These are phyloP conservation scores for Calonectria pseudoreteaudii DNA, from an alignment of 2,329 filamentous ascomycete species.

Conservation along the genomic window DNA sequence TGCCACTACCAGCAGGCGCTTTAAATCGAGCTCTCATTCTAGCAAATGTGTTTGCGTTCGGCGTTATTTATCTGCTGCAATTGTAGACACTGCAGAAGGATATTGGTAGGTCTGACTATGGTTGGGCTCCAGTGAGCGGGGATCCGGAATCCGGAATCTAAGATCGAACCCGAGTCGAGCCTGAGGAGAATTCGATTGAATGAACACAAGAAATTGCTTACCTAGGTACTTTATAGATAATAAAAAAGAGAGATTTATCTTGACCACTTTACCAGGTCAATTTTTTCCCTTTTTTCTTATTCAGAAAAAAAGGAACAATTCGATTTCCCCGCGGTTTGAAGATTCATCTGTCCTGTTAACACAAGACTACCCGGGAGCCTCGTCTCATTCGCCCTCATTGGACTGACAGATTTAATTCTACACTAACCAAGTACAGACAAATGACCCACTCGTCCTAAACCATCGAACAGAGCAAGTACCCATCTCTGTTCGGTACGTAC, in stretches of 20 bases:
- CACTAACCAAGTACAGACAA: slow-evolving; percentile 15
- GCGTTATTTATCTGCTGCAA: background rate
- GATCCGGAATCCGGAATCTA: background rate
- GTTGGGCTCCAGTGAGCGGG: slow-evolving; percentile 12
- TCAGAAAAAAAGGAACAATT: background rate
- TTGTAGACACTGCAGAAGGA: background rate
- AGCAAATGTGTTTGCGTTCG: background rate
- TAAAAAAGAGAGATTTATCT: background rate
- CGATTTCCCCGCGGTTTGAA: background rate
- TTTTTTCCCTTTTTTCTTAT: no score
- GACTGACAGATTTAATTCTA: background rate
- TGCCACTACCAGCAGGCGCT: slow-evolving; percentile 78
- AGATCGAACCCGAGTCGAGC: background rate
- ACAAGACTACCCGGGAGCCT: slow-evolving; percentile 4
- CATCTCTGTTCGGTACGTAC: slow-evolving; percentile 26
- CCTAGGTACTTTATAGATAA: background rate
- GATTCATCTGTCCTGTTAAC: background rate
- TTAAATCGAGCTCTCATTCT: slow-evolving; percentile 81
- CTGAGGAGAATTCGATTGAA: no score
- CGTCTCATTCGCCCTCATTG: background rate
- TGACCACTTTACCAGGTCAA: background rate
- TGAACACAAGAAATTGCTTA: background rate
- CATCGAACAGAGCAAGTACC: background rate
- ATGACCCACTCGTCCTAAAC: background rate
- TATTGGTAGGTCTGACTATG: background rate